Conservation (phyloP, 2,329 filamentous ascomycete species). For the Stachybotrys chartarum region DNA sequence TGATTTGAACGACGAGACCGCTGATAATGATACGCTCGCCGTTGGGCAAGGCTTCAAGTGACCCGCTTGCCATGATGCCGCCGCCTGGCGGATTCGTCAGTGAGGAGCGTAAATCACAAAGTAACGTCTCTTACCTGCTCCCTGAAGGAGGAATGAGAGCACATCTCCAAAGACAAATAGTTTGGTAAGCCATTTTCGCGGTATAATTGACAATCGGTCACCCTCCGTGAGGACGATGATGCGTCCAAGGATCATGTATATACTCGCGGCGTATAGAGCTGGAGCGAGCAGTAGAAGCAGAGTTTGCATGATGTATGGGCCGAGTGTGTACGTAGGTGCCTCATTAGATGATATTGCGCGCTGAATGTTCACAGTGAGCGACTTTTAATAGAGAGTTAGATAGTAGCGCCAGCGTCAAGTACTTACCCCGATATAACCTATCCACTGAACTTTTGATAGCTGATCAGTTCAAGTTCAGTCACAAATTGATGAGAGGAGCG, state of each 20-base stretch:
- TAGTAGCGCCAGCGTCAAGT: neutral
- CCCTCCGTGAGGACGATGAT: conserved; percentile 29
- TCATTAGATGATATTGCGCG: conserved; percentile 32
- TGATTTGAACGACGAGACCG: conserved; percentile 46
- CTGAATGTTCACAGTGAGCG: too few species aligned
- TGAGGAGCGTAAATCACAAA: neutral
- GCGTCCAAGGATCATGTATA: conserved; percentile 37
- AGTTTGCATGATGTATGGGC: conserved; percentile 27
- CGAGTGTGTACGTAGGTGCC: conserved; percentile 16
- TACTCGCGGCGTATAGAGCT: conserved; percentile 31
- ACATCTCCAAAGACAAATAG: conserved; percentile 46
- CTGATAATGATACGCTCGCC: conserved; percentile 42
- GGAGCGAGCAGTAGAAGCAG: conserved; percentile 28
- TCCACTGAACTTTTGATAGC: neutral
- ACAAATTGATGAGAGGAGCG: too few species aligned
- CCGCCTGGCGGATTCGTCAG: conserved; percentile 7
- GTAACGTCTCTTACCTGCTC: conserved; percentile 9
- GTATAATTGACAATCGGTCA: conserved; percentile 31
- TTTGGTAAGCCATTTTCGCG: conserved; percentile 37
- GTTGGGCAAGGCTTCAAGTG: conserved; percentile 10
- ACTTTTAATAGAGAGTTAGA: too few species aligned
- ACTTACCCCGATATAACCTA: neutral
- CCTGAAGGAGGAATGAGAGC: conserved; percentile 30
- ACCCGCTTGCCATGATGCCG: conserved; percentile 13
- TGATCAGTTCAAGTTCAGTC: neutral